Evolutionary conservation across 202 grass and related monocot genomes (phyloP).

Genomic region (Bolboschoenoplectus hybrid): DNA sequence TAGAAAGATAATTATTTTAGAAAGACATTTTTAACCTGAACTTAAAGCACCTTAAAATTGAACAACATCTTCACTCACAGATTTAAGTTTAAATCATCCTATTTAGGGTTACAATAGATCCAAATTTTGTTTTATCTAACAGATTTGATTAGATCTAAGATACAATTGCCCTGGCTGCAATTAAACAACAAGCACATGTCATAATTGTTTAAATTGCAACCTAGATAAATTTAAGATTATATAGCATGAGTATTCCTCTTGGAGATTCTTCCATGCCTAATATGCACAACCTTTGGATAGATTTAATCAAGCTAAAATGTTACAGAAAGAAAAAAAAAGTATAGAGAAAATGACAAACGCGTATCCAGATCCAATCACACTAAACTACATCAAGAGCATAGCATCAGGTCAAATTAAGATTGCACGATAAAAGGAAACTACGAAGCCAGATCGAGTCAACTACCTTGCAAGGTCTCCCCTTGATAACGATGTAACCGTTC

Average conservation of each 20-base stretch:
- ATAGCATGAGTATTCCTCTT: neutral
- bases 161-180: neutral
- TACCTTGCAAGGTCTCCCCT: slow-evolving; percentile 89
- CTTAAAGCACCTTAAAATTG: neutral
- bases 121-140: neutral
- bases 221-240: neutral
- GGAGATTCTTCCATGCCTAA: neutral
- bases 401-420: neutral
- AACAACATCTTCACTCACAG: neutral
- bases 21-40: neutral
- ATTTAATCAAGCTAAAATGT: neutral
- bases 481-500: slow-evolving; percentile 84
- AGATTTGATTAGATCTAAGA: slow-evolving; percentile 21
- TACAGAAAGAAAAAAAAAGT: neutral
- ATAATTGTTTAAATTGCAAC: neutral
- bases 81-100: neutral
- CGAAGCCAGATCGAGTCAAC: slow-evolving; percentile 10
- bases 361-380: neutral
- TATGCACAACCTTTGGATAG: neutral
- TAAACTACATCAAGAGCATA: neutral
- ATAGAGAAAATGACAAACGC: neutral
- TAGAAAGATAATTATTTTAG: neutral
- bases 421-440: neutral
- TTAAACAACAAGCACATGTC: neutral
- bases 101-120: neutral